Base-by-base conservation (phyloP, 345 rosid species). In the Clarkia xantiana region DNA sequence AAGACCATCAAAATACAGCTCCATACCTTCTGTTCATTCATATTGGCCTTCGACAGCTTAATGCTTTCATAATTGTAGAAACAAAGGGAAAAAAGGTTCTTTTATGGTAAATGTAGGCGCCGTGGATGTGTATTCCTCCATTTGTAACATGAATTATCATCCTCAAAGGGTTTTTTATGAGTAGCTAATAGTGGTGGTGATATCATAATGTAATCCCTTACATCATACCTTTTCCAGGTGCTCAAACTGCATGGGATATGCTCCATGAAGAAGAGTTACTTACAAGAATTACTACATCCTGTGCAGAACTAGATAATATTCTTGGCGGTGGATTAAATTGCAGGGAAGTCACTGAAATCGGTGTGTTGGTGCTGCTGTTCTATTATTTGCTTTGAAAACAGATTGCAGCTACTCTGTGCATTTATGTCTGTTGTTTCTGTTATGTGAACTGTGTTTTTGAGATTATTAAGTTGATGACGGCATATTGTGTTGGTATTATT, bases 241-340 rank as follows among this genome's bases (percentile, higher is more conserved):
- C 81, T n/a, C 77, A 70, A 57, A 90, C 73, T 44, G 96, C 97
- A 29, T 86, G 96, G 96, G 98, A 83, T 49, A 75, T 83, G 84
- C 91, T 91, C 42, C 70, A 65, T 5, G 96, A 81, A 52, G 95
- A 82, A 58, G 74, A 63, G 14, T 72, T 76, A 22, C 70, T 82
- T 63, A 60, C 68, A 0, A 77, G 72, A 48, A 81, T 90, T 39
- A 76, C 89, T 42, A 90, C 97, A 16, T 83, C 97, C 22, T 77
- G 84, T 62, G 76, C 77, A 2, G 89, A 90, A 66, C 71, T 90
- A 25, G 94, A 90, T 60, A 64, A 59, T 58, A 86, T 90, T 51
- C 70, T 86, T 38, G 86, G 94, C 9, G 97, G 96, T 69, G 98
- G 94, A 54, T 77, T 86, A 29, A 76, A 69, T 60, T 90, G 96